Evolutionary conservation across 352 stramenopile genomes (phyloP).

Genomic region (Globisporangium nodosum): DNA sequence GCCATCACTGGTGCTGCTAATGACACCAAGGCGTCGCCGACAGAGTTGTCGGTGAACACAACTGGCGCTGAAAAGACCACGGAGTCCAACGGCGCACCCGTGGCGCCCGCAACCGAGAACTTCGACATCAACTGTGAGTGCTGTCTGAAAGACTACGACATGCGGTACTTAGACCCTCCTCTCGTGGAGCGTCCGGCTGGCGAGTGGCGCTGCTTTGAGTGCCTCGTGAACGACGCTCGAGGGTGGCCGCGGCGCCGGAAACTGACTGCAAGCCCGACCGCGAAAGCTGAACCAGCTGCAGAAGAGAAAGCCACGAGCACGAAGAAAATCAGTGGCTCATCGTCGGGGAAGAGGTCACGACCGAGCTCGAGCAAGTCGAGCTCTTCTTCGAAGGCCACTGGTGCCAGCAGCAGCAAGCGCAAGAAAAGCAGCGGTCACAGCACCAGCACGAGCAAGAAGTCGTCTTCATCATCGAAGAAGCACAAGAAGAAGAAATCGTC

Average conservation of each 20-base stretch:
- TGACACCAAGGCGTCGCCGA: not conserved
- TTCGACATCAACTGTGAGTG: conserved; percentile 78
- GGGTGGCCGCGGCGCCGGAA: conserved; percentile 70
- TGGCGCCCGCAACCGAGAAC: conserved; percentile 20
- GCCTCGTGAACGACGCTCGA: conserved; percentile 79
- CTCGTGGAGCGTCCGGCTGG: conserved; percentile 64
- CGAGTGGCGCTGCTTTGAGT: conserved; percentile 87
- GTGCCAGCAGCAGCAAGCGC: conserved; percentile 33
- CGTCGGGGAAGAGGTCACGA: conserved; percentile 32
- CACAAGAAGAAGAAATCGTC: conserved; percentile 66
- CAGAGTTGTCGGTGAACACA: not conserved
- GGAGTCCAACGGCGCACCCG: conserved; percentile 3
- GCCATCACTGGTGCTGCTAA: not conserved
- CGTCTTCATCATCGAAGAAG: conserved; percentile 50
- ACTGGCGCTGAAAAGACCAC: conserved; percentile 1
- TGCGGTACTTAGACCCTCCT: conserved; percentile 77
- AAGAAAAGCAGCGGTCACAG: conserved; percentile 45
- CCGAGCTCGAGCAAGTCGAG: conserved; percentile 30
- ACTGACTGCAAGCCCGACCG: conserved; percentile 14
- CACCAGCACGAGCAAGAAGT: conserved; percentile 52
- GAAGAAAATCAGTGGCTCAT: conserved; percentile 34
- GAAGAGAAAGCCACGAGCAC: conserved; percentile 11
- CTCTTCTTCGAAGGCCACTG: conserved; percentile 43
- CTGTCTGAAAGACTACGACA: conserved; percentile 80
- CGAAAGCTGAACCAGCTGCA: conserved; percentile 10